Conservation (phyloP, 495 filamentous ascomycete species). For the Aspergillus baeticus region DNA sequence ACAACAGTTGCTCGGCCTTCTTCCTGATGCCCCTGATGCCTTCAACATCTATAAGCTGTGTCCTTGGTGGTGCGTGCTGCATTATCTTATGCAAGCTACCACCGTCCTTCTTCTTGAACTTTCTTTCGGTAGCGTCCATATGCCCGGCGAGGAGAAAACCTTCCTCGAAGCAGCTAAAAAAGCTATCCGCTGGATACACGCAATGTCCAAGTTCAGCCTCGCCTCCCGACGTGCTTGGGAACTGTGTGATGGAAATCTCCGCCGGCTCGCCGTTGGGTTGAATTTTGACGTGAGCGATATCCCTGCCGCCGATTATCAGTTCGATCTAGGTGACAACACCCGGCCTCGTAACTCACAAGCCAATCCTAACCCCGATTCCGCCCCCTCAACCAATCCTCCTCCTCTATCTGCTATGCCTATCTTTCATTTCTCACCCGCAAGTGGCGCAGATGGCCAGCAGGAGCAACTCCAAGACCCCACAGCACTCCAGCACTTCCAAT, state of each 20-base stretch:
- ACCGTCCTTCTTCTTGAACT: constrained; percentile 63
- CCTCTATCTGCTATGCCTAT: neutral
- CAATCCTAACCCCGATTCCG: neutral
- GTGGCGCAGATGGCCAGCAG: neutral
- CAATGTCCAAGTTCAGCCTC: constrained; percentile 53
- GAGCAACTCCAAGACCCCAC: neutral
- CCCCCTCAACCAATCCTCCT: neutral
- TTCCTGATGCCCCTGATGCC: constrained; percentile 48
- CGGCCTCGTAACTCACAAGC: neutral
- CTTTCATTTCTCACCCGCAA: constrained; percentile 3
- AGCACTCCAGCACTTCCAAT: neutral
- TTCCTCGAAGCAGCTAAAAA: constrained; percentile 53
- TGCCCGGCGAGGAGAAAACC: constrained; percentile 47
- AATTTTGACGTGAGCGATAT: constrained; percentile 41
- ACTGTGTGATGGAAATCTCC: constrained; percentile 48
- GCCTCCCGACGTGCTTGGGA: constrained; percentile 57
- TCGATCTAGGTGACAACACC: constrained; percentile 11
- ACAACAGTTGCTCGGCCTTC: constrained; percentile 48
- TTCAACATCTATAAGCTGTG: constrained; percentile 51
- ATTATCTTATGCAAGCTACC: constrained; percentile 63
- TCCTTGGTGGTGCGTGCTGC: constrained; percentile 67
- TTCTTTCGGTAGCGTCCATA: constrained; percentile 55
- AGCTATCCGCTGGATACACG: constrained; percentile 51
- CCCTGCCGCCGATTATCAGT: constrained; percentile 27
- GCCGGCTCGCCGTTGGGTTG: constrained; percentile 42